Percentiles rank a stretch among this genome's conserved stretches.
Evolutionary conservation across 2,329 filamentous ascomycete genomes (phyloP).

Genomic region (Arachnopeziza araneosa): DNA sequence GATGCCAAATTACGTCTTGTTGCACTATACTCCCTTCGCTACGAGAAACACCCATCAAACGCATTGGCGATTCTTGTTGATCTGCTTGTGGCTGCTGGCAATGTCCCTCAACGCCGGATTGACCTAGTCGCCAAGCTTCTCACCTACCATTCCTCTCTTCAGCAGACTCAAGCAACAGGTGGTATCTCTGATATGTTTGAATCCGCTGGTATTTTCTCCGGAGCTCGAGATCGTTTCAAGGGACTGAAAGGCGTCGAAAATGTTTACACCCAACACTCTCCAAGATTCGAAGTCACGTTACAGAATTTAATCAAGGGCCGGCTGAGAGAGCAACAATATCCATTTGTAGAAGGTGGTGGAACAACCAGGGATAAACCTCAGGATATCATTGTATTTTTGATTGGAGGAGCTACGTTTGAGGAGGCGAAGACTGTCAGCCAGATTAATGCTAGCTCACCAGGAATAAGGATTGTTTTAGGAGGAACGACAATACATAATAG

Average conservation of each 20-base stretch:
- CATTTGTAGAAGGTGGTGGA: conserved; percentile 84
- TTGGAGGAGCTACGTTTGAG: conserved; percentile 92
- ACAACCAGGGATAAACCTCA: conserved; percentile 92
- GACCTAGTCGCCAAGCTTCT: conserved; percentile 78
- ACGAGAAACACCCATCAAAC: conserved; percentile 80
- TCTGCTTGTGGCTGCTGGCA: conserved; percentile 77
- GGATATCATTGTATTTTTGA: conserved; percentile 90
- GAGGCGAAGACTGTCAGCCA: conserved; percentile 95
- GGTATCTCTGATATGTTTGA: conserved; percentile 92
- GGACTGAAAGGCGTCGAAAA: conserved; percentile 97
- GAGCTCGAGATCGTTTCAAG: conserved; percentile 81
- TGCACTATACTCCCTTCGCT: conserved; percentile 90
- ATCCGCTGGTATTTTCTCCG: conserved; percentile 82
- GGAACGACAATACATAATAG: conserved; percentile 88
- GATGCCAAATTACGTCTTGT: conserved; percentile 87
- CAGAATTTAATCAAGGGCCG: conserved; percentile 92
- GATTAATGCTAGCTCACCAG: conserved; percentile 85
- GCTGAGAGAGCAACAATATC: conserved; percentile 80
- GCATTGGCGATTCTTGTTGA: conserved; percentile 81
- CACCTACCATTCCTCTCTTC: conserved; percentile 79
- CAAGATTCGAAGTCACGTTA: conserved; percentile 77
- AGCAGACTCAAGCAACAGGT: conserved; percentile 66
- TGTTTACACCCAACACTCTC: conserved; percentile 96
- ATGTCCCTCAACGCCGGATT: conserved; percentile 68
- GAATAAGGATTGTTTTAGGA: conserved; percentile 81